A percentile compares a stretch with the other conserved stretches of the same genome.
Evolutionary conservation across 192 early-diverging fungal genomes (phyloP).

Genomic region (Chytriomyces sp.): DNA sequence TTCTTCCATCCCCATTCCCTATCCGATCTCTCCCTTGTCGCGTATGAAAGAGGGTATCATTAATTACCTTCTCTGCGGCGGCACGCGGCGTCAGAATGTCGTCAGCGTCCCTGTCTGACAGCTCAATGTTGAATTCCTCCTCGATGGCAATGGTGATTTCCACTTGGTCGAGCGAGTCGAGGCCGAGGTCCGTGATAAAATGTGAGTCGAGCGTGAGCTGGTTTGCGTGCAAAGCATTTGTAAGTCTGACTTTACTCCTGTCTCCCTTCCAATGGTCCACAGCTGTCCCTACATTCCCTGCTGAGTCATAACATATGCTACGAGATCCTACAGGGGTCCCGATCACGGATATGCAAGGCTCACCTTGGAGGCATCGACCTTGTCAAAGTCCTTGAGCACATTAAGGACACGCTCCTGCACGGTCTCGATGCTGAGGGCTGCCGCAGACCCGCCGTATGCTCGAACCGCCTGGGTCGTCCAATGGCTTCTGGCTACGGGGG

Average conservation of each 20-base stretch:
- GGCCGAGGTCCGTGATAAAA: constrained; percentile 91
- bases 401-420: constrained; percentile 88
- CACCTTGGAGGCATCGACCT: constrained; percentile 93
- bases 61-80: constrained; percentile 74
- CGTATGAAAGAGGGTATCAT: not conserved
- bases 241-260: not conserved
- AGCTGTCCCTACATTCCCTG: not conserved
- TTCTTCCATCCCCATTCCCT: not conserved
- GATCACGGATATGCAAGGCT: constrained; percentile 9
- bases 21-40: not conserved
- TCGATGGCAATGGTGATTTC: constrained; percentile 99
- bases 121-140: constrained; percentile 98
- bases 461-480: constrained; percentile 22
- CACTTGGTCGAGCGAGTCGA: constrained; percentile 96
- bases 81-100: constrained; percentile 86
- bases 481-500: not conserved
- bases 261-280: not conserved
- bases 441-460: constrained; percentile 74
- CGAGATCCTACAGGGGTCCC: not conserved
- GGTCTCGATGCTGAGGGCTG: constrained; percentile 60
- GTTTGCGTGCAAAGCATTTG: not conserved
- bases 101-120: constrained; percentile 96
- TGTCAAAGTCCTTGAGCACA: constrained; percentile 93
- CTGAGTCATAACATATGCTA: too few species aligned
- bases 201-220: constrained; percentile 83